These are phyloP conservation scores for Colletotrichum aenigma DNA, from an alignment of 2,329 filamentous ascomycete species.

Conservation along the genomic window DNA sequence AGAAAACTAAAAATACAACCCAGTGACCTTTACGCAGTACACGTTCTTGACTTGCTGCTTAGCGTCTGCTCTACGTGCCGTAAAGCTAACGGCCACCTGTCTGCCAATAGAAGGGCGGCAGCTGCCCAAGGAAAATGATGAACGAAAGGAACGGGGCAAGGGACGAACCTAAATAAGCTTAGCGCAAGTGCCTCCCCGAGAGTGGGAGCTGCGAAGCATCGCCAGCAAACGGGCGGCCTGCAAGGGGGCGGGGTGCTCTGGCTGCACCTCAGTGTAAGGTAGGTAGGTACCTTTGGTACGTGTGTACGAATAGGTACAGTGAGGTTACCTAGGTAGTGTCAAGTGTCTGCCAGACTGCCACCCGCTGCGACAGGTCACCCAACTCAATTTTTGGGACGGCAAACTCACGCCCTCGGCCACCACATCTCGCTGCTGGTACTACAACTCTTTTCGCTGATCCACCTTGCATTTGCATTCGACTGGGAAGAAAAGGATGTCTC, in stretches of 20 bases:
- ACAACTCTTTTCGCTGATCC: background rate
- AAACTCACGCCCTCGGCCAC: conserved; percentile 2
- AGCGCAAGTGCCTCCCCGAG: conserved; percentile 3
- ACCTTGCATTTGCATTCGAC: background rate
- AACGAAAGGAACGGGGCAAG: background rate
- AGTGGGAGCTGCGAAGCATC: conserved; percentile 14
- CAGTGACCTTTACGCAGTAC: background rate
- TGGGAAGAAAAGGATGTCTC: background rate
- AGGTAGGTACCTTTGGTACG: background rate
- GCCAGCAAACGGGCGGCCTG: background rate
- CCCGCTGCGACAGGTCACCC: conserved; percentile 16
- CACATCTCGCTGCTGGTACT: background rate
- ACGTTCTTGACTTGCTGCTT: background rate
- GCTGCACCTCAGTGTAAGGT: background rate
- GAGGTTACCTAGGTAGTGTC: conserved; percentile 2
- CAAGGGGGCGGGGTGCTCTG: background rate
- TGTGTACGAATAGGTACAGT: background rate
- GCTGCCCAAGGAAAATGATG: background rate
- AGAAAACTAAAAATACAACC: background rate
- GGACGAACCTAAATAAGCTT: conserved; percentile 12
- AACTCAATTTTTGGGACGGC: conserved; percentile 17
- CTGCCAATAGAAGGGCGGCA: conserved; percentile 1
- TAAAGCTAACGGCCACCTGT: background rate
- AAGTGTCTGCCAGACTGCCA: conserved; percentile 13
- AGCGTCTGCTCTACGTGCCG: background rate